A percentile compares a stretch with the other conserved stretches of the same genome.
These are phyloP conservation scores for Lupinus albus DNA, from an alignment of 306 rosid genomes.

Conservation along the genomic window DNA sequence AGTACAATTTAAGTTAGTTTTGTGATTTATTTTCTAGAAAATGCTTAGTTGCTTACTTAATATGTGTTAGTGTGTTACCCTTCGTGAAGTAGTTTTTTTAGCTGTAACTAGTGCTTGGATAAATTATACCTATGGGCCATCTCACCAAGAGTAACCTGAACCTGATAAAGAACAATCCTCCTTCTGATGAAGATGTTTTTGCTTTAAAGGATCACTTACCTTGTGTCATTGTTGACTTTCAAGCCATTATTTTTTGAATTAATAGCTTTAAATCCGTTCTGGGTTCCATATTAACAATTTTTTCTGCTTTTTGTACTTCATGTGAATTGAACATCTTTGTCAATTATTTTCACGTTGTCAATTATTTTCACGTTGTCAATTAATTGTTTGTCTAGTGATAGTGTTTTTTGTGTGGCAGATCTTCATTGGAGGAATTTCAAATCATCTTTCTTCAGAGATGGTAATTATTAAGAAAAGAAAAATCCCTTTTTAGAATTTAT, in stretches of 20 bases:
- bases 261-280: slow-evolving; percentile 11
- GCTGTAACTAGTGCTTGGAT: not conserved
- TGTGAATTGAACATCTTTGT: slow-evolving; percentile 8
- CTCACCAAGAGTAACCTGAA: not conserved
- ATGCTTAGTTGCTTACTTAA: not conserved
- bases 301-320: not conserved
- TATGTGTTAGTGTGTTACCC: too few relatives aligned
- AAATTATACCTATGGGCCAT: not conserved
- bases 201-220: not conserved
- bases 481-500: slow-evolving; percentile 6
- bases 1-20: too few relatives aligned
- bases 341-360: not conserved
- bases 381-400: slow-evolving; percentile 26
- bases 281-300: slow-evolving; percentile 8
- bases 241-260: slow-evolving; percentile 1
- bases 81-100: not conserved
- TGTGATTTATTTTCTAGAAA: not conserved
- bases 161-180: not conserved
- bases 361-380: not conserved
- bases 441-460: slow-evolving; percentile 71
- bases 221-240: slow-evolving; percentile 8
- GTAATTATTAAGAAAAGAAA: slow-evolving; percentile 47
- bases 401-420: slow-evolving; percentile 54
- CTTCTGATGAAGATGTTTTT: not conserved
- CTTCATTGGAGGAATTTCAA: slow-evolving; percentile 89